phyloP scores from a whole-genome alignment of 495 filamentous ascomycete genomes.

The Daldinia loculata region DNA sequence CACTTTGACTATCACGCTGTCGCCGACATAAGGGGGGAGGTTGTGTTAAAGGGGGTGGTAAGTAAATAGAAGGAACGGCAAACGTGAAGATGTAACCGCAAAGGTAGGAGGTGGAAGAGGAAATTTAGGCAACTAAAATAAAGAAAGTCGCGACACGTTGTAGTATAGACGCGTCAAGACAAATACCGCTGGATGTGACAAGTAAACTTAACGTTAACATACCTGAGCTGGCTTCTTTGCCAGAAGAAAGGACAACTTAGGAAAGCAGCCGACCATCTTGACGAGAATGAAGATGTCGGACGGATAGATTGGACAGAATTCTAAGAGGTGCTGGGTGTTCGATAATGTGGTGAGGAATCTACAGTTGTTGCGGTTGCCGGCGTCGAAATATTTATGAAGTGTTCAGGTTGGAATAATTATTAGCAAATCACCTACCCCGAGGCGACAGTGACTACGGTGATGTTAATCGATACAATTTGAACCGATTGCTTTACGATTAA shows the following conservation, averaged over 20 bases:
- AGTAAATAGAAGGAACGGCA: neutral
- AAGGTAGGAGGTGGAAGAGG: neutral
- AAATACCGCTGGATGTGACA: neutral
- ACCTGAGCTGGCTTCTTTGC: neutral
- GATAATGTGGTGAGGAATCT: neutral
- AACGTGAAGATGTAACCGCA: neutral
- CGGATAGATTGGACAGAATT: neutral
- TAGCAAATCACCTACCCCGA: neutral
- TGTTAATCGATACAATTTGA: neutral
- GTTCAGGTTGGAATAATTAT: neutral
- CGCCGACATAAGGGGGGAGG: neutral
- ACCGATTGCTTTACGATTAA: neutral
- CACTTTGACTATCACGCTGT: neutral
- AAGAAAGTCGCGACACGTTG: neutral
- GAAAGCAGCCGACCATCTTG: neutral
- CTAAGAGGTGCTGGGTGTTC: neutral
- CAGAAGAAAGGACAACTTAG: neutral
- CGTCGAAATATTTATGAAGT: neutral
- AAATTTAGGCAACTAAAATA: neutral
- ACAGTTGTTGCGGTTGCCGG: neutral
- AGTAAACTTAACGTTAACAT: neutral
- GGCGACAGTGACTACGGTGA: neutral
- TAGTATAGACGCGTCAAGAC: neutral
- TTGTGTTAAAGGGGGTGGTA: neutral
- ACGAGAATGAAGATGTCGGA: neutral